These are phyloP conservation scores for Epichloe coenophiala DNA, from an alignment of 2,329 filamentous ascomycete species.

Conservation along the genomic window DNA sequence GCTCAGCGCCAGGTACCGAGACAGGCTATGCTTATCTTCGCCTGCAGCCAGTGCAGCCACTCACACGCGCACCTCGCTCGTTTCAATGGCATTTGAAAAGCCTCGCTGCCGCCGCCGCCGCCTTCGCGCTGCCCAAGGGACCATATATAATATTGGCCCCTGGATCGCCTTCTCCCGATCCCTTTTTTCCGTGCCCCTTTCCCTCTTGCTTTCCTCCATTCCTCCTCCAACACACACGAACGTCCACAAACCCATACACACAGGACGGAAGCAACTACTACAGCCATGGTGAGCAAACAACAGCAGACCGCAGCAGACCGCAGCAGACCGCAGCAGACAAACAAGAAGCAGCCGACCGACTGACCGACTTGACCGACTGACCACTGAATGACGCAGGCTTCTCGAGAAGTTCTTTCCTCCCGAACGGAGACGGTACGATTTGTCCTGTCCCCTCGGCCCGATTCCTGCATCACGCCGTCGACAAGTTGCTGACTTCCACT, in stretches of 20 bases:
- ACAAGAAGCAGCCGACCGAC: neutral
- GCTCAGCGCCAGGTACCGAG: neutral
- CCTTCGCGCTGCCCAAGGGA: no score
- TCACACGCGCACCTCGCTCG: no score
- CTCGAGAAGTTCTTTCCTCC: constrained; percentile 15
- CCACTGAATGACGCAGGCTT: constrained; percentile 12
- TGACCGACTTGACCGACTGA: no score
- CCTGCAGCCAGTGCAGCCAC: no score
- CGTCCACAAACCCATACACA: neutral
- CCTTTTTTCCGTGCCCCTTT: neutral
- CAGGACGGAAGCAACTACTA: neutral
- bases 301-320: neutral
- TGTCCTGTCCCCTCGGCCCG: neutral
- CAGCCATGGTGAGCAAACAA: constrained; percentile 9
- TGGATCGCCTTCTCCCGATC: neutral
- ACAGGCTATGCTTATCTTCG: neutral
- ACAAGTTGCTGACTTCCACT: constrained; percentile 11
- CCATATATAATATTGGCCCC: neutral
- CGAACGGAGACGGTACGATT: constrained; percentile 21
- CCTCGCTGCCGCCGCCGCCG: neutral
- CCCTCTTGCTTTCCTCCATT: neutral
- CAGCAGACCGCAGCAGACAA: neutral
- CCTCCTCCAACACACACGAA: no score
- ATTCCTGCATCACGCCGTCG: neutral
- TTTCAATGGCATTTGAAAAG: neutral